Percentiles rank a stretch among this genome's conserved stretches.
Evolutionary conservation across 768 basidiomycete species (phyloP).

Genomic region (Psilocybe subaeruginosa): DNA sequence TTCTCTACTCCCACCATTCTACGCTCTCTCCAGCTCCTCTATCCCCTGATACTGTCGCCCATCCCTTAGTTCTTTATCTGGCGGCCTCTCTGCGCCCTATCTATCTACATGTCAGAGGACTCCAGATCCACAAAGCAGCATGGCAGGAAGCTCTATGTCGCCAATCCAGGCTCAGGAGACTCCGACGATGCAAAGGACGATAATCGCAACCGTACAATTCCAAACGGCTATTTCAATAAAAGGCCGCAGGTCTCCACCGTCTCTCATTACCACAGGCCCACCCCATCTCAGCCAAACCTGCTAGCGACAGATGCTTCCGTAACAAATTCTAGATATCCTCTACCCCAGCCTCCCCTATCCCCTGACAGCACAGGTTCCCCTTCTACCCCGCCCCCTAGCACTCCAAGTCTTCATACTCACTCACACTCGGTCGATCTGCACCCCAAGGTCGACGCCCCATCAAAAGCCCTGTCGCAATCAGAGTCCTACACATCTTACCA

Average conservation of each 20-base stretch:
- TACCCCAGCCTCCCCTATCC: slow-evolving; percentile 56
- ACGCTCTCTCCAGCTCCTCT: not conserved
- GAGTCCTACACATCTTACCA: slow-evolving; percentile 24
- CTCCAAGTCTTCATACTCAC: slow-evolving; percentile 53
- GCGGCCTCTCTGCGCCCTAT: slow-evolving; percentile 11
- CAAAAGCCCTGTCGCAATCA: slow-evolving; percentile 35
- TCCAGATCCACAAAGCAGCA: slow-evolving; percentile 37
- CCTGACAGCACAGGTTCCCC: slow-evolving; percentile 72
- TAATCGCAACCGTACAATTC: not conserved
- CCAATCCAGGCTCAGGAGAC: slow-evolving; percentile 62
- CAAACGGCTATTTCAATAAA: not conserved
- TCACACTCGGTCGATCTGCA: slow-evolving; percentile 21
- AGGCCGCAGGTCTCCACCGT: slow-evolving; percentile 10
- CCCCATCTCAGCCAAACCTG: slow-evolving; percentile 26
- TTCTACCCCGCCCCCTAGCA: slow-evolving; percentile 71
- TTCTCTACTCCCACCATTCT: slow-evolving; percentile 12
- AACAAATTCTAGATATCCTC: slow-evolving; percentile 5
- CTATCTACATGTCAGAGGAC: slow-evolving; percentile 63
- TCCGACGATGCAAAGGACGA: slow-evolving; percentile 35
- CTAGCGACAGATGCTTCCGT: slow-evolving; percentile 23
- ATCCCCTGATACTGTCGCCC: not conserved
- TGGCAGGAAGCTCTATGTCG: slow-evolving; percentile 49
- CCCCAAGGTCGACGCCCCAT: slow-evolving; percentile 11
- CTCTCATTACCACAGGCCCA: slow-evolving; percentile 18
- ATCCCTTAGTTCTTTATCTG: not conserved